Evolutionary conservation across 768 basidiomycete genomes (phyloP).

Genomic region (Tremella yokohamensis): DNA sequence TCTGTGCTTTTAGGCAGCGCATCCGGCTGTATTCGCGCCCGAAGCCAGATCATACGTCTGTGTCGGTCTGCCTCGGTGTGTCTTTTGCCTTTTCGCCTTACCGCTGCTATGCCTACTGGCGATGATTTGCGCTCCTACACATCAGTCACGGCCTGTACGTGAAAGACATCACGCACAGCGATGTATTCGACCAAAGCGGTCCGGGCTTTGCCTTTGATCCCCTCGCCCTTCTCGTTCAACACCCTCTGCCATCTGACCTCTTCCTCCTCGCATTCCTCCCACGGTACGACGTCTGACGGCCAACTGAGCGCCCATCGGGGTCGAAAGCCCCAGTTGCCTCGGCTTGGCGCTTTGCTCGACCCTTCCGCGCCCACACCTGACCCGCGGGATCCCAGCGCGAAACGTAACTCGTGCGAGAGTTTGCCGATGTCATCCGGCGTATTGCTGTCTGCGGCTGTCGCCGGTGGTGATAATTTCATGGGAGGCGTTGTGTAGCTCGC

Average conservation of each 20-base stretch:
- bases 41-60: constrained; percentile 28
- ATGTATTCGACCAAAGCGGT: constrained; percentile 39
- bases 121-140: constrained; percentile 40
- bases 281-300: constrained; percentile 33
- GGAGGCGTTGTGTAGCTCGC: constrained; percentile 44
- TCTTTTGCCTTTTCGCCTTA: constrained; percentile 4
- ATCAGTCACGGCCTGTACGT: not conserved
- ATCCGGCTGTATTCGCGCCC: constrained; percentile 15
- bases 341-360: constrained; percentile 4
- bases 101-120: constrained; percentile 40
- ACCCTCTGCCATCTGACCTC: constrained; percentile 41
- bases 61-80: constrained; percentile 9
- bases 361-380: not conserved
- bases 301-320: constrained; percentile 22
- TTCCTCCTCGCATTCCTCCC: constrained; percentile 42
- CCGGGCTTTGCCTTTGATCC: constrained; percentile 15
- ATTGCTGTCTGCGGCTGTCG: constrained; percentile 2
- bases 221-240: constrained; percentile 18
- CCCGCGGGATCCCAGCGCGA: constrained; percentile 10
- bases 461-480: constrained; percentile 13
- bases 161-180: constrained; percentile 15
- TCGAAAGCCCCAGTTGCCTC: constrained; percentile 2
- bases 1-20: constrained; percentile 13
- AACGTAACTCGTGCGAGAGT: constrained; percentile 29
- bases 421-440: not conserved